Base-by-base conservation (phyloP, 768 basidiomycete genomes). In the Phallus indusiatus region DNA sequence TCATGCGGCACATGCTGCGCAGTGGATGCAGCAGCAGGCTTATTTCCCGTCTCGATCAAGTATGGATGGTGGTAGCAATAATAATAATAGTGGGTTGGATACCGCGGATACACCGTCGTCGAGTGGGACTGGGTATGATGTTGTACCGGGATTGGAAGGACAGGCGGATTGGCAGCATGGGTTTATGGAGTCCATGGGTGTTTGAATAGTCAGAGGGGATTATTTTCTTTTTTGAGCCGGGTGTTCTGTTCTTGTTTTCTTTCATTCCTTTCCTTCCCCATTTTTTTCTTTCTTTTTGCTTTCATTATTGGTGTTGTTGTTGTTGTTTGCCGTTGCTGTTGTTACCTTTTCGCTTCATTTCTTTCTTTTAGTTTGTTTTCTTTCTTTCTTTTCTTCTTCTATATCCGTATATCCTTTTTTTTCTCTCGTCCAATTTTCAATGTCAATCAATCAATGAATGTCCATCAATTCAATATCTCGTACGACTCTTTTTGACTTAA, bases 211-310 rank as follows among this genome's bases (percentile, higher is more conserved):
- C 28, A 7, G 2, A 28, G 28, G 28, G 4, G 42, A 2, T 2
- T 42, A 4, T 42, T 2, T 42, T 42, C 12, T 42, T 2, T 10
- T 57, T 59, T 54, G 50, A 55, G 56, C 57, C 49, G 47, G 74
- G 90, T 92, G 88, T 28, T 28, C 28, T 28, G 2, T 28, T 28
- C 28, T 28, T 28, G 2, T 28, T 28, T 28, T 28, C 7, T 28
- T 28, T 7, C 28, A n/a, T n/a, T n/a, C n/a, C n/a, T n/a, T n/a
- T n/a, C n/a, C n/a, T n/a, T n/a, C n/a, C n/a, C n/a, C n/a, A n/a
- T n/a, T n/a, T 7, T 28, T 28, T 2, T 28, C 7, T 28, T 28
- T 28, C 7, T 28, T 28, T 28, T 28, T 28, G 28, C 28, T 28
- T 28, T 28, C 28, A 28, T 28, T 28, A 28, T 28, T 28, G 28